Evolutionary conservation across 164 flowering plant species (phyloP), one percentile per base, ranked within the genome.

Genomic region (Dillenia suffruticosa): DNA sequence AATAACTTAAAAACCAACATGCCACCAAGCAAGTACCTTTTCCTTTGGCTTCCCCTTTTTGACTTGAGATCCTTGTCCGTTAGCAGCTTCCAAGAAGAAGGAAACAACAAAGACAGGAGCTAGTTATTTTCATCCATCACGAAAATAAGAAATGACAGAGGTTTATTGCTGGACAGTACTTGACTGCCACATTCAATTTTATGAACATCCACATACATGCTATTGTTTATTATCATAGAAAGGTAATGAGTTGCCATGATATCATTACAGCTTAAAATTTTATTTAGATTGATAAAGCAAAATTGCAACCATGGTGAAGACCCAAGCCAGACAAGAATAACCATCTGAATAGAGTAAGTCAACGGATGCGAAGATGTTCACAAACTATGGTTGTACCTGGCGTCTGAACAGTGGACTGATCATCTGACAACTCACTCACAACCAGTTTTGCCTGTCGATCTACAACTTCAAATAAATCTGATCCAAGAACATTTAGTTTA

Each of bases 381-480:
- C 40, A 26, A 26, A 26, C 40, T 26, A 26, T 26, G 40, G 2
- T n/a, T 14, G 67, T 83, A 90, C 97, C 99, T 81, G 84, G 63
- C 49, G 78, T 22, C 55, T 73, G 84, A 58, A 59, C 64, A 66
- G 80, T 79, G 58, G 82, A 63, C 61, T 83, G 88, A 66, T 92
- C 97, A 43, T 88, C 99, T 46, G 88, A 49, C 68, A 84, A 70
- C 49, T 95, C 99, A 61, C 74, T 79, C 13, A 76, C 99, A 46
- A 84, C 99, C 68, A 85, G 81, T 84, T 92, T 95, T 62, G 99
- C 99, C 70, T 84, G 80, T 64, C 98, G 84, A 74, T 95, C 99
- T 45, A 95, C 97, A 53, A 88, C 96, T 81, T 95, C 99, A 61
- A 95, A 84, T 68, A 95, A 72, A 84, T 82, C 99, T 95, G 74